Evolutionary conservation across 306 rosid genomes (phyloP), one percentile per base, ranked within the genome.

Genomic region (Alnus glutinosa): DNA sequence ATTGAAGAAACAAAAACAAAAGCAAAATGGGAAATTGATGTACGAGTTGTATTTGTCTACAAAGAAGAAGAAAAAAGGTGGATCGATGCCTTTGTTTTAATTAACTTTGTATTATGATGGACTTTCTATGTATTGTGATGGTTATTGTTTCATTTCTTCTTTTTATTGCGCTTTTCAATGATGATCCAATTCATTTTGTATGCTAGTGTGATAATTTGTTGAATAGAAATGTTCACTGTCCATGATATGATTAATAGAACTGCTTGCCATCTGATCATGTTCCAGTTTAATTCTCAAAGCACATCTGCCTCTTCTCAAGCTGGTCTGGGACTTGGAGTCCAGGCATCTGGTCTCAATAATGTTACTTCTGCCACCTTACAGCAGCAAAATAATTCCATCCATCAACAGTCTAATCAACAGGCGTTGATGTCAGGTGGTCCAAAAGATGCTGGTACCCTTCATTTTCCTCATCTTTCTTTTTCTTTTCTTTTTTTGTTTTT

Each of bases 281-380:
- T 86, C 87, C 98, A 95, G 99, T 88, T 92, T 77, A 91, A 87
- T 83, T 83, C 99, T 61, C 96, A 88, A 75, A 91, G 82, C 71
- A 76, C 92, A 55, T 83, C 97, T 76, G 85, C 90, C 79, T 85
- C 94, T 74, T 78, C 97, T 80, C 97, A 92, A 84, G 83, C 94
- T 89, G 90, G 90, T 73, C 78, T 88, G 71, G 95, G 91, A 70
- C 87, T 91, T 75, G 98, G 98, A 80, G 87, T 87, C 72, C 98
- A 92, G 80, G 83, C 93, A 75, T 82, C 94, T 28, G 86, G 89
- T 62, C 89, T 92, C 70, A 82, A 89, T 80, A 84, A 83, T 78
- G 89, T 87, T 86, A 78, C 97, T 34, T 75, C 97, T 79, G 77
- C 88, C 51, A 67, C 92, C 73, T 77, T 93, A 28, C 99, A 93